Percentiles rank a stretch among this genome's conserved stretches.
phyloP scores from a whole-genome alignment of 129 eudicot genomes.

The Glebionis coronaria region DNA sequence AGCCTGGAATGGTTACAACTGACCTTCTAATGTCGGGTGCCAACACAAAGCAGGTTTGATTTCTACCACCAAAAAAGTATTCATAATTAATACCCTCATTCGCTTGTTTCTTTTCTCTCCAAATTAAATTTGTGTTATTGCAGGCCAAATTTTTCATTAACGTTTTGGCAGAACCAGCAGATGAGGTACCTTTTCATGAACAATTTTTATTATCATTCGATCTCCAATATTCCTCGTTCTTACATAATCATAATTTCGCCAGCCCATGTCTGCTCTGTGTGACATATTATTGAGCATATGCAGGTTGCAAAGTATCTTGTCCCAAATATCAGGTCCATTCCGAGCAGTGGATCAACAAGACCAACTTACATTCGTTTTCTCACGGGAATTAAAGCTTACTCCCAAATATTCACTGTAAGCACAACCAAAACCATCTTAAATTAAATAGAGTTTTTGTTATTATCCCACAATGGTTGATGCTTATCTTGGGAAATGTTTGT shows the following conservation, averaged over 20 bases:
- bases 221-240: no score
- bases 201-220: no score
- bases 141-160: slow-evolving; percentile 99
- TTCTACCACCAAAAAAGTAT: background rate
- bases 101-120: background rate
- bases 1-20: slow-evolving; percentile 99
- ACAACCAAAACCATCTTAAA: background rate
- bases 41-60: slow-evolving; percentile 79
- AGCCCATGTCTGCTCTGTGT: no score
- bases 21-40: slow-evolving; percentile 99
- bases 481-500: background rate
- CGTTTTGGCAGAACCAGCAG: slow-evolving; percentile 98
- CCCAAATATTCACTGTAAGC: slow-evolving; percentile 87
- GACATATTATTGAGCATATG: slow-evolving; percentile 19
- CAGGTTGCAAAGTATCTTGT: slow-evolving; percentile 95
- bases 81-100: background rate
- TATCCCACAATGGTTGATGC: background rate
- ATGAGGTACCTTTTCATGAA: slow-evolving; percentile 52
- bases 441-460: background rate
- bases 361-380: slow-evolving; percentile 95
- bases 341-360: slow-evolving; percentile 70
- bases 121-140: slow-evolving; percentile 24
- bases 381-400: slow-evolving; percentile 94
- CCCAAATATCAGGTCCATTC: slow-evolving; percentile 74
- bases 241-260: no score